These are phyloP conservation scores for Termitomyces sp. DNA, from an alignment of 768 basidiomycete genomes.

Conservation along the genomic window DNA sequence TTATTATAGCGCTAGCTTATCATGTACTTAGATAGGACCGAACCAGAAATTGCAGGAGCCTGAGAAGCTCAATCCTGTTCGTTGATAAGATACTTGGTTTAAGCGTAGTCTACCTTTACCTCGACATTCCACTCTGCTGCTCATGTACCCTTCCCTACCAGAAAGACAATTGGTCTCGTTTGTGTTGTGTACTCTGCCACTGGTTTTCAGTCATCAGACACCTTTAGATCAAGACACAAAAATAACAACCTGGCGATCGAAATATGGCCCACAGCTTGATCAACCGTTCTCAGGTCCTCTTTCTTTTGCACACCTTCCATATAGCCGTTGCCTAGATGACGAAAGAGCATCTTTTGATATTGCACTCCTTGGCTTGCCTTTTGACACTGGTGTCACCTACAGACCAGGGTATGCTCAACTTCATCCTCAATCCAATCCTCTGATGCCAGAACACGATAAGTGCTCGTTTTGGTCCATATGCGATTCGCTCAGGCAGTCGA, in stretches of 20 bases:
- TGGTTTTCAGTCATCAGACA: conserved; percentile 6
- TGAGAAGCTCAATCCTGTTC: not conserved
- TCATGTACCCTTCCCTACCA: not conserved
- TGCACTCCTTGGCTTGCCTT: conserved; percentile 76
- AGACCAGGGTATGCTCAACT: conserved; percentile 38
- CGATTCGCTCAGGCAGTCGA: conserved; percentile 75
- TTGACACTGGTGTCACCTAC: conserved; percentile 69
- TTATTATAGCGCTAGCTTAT: not conserved
- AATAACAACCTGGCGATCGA: conserved; percentile 51
- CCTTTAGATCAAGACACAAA: conserved; percentile 3
- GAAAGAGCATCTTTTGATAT: conserved; percentile 56
- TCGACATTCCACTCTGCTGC: not conserved
- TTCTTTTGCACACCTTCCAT: conserved; percentile 80
- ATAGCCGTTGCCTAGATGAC: conserved; percentile 64
- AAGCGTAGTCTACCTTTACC: not conserved
- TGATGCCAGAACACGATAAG: conserved; percentile 27
- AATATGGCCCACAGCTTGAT: conserved; percentile 74
- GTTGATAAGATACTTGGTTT: not conserved
- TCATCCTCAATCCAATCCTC: not conserved
- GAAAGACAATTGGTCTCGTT: not conserved
- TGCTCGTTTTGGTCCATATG: conserved; percentile 84
- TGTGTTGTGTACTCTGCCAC: not conserved
- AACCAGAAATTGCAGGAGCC: not conserved
- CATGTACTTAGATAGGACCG: not conserved
- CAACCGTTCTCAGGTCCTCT: conserved; percentile 75